Percentiles rank a stretch among this genome's conserved stretches.
Evolutionary conservation across 148 eudicot species (phyloP).

Genomic region (Heliamphora exappendiculata): DNA sequence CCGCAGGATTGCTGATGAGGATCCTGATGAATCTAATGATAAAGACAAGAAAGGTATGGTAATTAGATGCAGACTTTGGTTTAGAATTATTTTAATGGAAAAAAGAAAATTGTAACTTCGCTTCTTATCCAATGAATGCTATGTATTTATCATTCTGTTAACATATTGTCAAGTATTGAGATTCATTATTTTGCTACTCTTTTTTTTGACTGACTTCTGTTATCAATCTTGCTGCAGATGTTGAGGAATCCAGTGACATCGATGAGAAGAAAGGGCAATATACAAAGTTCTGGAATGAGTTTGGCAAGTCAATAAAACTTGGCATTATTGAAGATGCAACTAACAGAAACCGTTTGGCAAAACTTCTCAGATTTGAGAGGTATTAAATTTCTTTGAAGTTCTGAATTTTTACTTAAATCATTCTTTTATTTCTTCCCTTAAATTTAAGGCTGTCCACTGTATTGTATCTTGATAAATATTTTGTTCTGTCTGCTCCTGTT

Average conservation of each 20-base stretch:
- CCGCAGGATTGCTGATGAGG: conserved; percentile 94
- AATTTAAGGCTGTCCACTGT: neutral
- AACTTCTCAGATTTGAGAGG: conserved; percentile 94
- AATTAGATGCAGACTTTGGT: neutral
- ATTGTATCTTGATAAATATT: neutral
- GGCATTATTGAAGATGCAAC: conserved; percentile 97
- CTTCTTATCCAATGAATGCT: neutral
- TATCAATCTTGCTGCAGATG: conserved; percentile 35
- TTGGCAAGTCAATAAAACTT: conserved; percentile 96
- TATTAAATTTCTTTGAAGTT: conserved; percentile 19
- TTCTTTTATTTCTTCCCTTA: neutral
- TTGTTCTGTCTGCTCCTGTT: neutral
- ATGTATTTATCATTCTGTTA: neutral
- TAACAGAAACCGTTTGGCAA: conserved; percentile 92
- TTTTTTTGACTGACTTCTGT: neutral
- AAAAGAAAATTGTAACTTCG: neutral
- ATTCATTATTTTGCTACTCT: neutral
- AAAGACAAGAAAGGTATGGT: conserved; percentile 73
- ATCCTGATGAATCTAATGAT: conserved; percentile 78
- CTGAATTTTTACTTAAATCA: neutral
- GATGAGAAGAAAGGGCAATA: conserved; percentile 95
- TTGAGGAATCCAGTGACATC: conserved; percentile 59
- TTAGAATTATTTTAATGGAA: neutral
- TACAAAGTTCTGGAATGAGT: conserved; percentile 95
- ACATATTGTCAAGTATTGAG: neutral